phyloP scores from a whole-genome alignment of 805 yeast genomes.

The Candida andamanensis region DNA sequence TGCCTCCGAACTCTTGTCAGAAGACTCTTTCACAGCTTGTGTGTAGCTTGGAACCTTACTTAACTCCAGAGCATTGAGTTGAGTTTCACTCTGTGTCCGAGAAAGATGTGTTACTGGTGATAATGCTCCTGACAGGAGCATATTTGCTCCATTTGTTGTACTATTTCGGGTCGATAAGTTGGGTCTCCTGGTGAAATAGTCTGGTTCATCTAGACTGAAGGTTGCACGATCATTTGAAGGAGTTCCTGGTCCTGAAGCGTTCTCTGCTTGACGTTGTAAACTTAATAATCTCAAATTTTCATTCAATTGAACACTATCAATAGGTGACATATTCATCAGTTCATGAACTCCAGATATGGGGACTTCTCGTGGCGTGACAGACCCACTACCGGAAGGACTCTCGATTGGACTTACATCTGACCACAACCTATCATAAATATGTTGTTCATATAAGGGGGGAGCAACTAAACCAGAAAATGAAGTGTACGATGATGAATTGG shows the following conservation, averaged over 20 bases:
- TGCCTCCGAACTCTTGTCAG: conserved; percentile 15
- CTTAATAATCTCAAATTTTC: conserved; percentile 51
- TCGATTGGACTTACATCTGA: conserved; percentile 53
- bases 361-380: conserved; percentile 28
- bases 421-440: conserved; percentile 78
- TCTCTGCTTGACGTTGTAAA: conserved; percentile 43
- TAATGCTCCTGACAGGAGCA: conserved; percentile 33
- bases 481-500: conserved; percentile 25
- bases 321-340: conserved; percentile 26
- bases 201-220: conserved; percentile 31
- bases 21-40: conserved; percentile 62
- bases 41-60: conserved; percentile 81
- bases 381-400: conserved; percentile 41
- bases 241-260: conserved; percentile 6
- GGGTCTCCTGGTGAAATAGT: conserved; percentile 27
- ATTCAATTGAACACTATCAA: conserved; percentile 39
- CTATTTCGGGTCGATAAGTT: conserved; percentile 3
- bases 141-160: not conserved
- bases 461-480: conserved; percentile 51
- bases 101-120: conserved; percentile 60
- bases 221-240: conserved; percentile 24
- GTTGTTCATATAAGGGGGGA: conserved; percentile 81
- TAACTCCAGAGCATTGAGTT: conserved; percentile 22
- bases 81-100: conserved; percentile 46
- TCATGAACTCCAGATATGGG: conserved; percentile 4